Percentiles rank a stretch among this genome's conserved stretches.
Conservation (phyloP, 2,329 filamentous ascomycete species). For the Fusarium algeriense region DNA sequence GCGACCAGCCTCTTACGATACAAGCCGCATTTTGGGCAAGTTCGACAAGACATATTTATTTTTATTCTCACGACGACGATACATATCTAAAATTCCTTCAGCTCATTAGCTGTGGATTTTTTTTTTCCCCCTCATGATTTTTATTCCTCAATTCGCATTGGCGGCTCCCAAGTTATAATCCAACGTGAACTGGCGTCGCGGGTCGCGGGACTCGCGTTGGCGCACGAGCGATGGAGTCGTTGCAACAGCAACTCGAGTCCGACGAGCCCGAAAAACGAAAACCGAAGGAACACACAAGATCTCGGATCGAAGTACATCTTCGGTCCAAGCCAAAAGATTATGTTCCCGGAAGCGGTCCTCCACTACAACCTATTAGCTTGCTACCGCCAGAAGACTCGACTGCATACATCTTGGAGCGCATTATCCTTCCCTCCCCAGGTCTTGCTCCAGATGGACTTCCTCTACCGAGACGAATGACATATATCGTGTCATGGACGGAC, state of each 20-base stretch:
- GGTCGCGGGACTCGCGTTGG: slow-evolving; percentile 17
- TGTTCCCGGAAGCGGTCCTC: slow-evolving; percentile 61
- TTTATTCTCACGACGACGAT: neutral
- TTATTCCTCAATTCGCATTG: neutral
- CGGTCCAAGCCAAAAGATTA: slow-evolving; percentile 51
- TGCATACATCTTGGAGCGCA: slow-evolving; percentile 68
- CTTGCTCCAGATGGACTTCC: slow-evolving; percentile 52
- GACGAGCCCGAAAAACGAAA: slow-evolving; percentile 29
- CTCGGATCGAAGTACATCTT: slow-evolving; percentile 38
- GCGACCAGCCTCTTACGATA: neutral
- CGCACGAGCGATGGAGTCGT: slow-evolving; percentile 38
- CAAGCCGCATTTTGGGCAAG: neutral
- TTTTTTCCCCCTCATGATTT: neutral
- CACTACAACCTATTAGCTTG: slow-evolving; percentile 61
- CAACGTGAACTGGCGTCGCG: slow-evolving; percentile 8
- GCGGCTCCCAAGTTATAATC: neutral
- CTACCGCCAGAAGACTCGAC: slow-evolving; percentile 63
- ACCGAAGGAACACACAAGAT: slow-evolving; percentile 6
- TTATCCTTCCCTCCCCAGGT: slow-evolving; percentile 58
- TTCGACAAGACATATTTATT: neutral
- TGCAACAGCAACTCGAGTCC: slow-evolving; percentile 17
- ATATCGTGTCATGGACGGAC: slow-evolving; percentile 68
- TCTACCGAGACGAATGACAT: slow-evolving; percentile 61
- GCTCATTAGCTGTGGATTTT: rapidly evolving
- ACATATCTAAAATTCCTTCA: neutral